Percentiles rank a stretch among this genome's conserved stretches.
These are phyloP conservation scores for Parafenestella ontariensis DNA, from an alignment of 2,329 filamentous ascomycete species.

Conservation along the genomic window DNA sequence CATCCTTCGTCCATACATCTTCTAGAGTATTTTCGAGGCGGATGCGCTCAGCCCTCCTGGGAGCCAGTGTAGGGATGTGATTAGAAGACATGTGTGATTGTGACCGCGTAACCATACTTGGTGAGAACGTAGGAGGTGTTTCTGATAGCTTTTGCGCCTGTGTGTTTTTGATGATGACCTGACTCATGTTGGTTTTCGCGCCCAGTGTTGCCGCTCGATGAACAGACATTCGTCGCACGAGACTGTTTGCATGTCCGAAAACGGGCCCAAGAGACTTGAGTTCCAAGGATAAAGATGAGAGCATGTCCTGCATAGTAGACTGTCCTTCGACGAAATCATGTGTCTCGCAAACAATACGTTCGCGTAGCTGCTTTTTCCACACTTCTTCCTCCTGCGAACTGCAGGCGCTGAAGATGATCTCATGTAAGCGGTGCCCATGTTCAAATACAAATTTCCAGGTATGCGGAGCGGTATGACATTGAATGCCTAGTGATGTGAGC, in stretches of 20 bases:
- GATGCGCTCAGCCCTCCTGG: slow-evolving; percentile 76
- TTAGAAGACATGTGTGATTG: slow-evolving; percentile 78
- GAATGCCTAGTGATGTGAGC: slow-evolving; percentile 67
- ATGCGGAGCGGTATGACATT: slow-evolving; percentile 84
- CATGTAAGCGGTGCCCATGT: slow-evolving; percentile 76
- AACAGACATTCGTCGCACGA: slow-evolving; percentile 75
- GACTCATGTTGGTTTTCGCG: slow-evolving; percentile 70
- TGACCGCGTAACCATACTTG: slow-evolving; percentile 73
- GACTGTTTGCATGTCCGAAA: slow-evolving; percentile 72
- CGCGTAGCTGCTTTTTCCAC: slow-evolving; percentile 75
- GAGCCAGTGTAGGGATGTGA: slow-evolving; percentile 73
- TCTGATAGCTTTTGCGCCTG: slow-evolving; percentile 68
- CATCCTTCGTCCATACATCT: slow-evolving; percentile 84
- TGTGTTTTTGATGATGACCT: slow-evolving; percentile 88
- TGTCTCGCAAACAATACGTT: slow-evolving; percentile 58
- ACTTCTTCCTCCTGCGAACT: slow-evolving; percentile 78
- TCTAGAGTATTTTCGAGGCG: slow-evolving; percentile 75
- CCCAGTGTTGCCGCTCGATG: slow-evolving; percentile 79
- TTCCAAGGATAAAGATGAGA: slow-evolving; percentile 71
- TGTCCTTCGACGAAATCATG: slow-evolving; percentile 59
- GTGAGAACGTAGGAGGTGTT: slow-evolving; percentile 52
- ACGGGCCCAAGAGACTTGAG: slow-evolving; percentile 78
- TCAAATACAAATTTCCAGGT: slow-evolving; percentile 95
- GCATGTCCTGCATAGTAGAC: slow-evolving; percentile 58
- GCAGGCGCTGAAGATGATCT: slow-evolving; percentile 87